A percentile compares a stretch with the other conserved stretches of the same genome.
These are phyloP conservation scores for Zymoseptoria passerinii DNA, from an alignment of 2,329 filamentous ascomycete species.

Conservation along the genomic window DNA sequence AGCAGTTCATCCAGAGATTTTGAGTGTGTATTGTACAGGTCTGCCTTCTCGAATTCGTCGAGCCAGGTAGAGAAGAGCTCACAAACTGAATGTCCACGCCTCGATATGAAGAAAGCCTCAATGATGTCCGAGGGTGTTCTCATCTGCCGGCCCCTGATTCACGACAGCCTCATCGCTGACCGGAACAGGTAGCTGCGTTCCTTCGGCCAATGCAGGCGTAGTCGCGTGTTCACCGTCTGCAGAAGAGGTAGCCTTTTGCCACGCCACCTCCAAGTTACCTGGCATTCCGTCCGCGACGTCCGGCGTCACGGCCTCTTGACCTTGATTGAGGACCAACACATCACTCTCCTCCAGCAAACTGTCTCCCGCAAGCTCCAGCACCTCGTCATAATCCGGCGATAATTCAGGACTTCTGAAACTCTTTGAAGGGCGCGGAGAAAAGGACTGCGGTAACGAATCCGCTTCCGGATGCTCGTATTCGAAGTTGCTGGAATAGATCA, in stretches of 20 bases:
- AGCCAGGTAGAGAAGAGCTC: background rate
- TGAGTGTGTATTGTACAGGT: background rate
- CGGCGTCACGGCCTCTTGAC: conserved; percentile 4
- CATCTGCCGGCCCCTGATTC: background rate
- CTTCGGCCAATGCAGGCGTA: background rate
- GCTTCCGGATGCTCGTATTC: conserved; percentile 42
- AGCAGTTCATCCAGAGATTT: background rate
- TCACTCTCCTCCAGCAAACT: conserved; percentile 15
- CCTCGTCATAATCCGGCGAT: conserved; percentile 9
- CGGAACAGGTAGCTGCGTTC: background rate
- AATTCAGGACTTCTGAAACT: conserved; percentile 8
- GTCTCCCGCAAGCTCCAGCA: conserved; percentile 7
- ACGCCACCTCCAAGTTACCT: conserved; percentile 15
- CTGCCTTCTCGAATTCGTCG: background rate
- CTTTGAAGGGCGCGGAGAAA: background rate
- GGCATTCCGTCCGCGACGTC: background rate
- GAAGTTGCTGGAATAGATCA: conserved; percentile 80
- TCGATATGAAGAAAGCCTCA: background rate
- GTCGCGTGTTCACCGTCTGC: background rate
- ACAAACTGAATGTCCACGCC: background rate
- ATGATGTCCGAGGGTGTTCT: background rate
- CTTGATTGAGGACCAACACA: conserved; percentile 12
- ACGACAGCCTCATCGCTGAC: background rate
- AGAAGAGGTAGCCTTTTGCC: conserved; percentile 11
- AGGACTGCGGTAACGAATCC: background rate